Evolutionary conservation across 2,329 filamentous ascomycete genomes (phyloP).

Genomic region (Botrytis deweyae): DNA sequence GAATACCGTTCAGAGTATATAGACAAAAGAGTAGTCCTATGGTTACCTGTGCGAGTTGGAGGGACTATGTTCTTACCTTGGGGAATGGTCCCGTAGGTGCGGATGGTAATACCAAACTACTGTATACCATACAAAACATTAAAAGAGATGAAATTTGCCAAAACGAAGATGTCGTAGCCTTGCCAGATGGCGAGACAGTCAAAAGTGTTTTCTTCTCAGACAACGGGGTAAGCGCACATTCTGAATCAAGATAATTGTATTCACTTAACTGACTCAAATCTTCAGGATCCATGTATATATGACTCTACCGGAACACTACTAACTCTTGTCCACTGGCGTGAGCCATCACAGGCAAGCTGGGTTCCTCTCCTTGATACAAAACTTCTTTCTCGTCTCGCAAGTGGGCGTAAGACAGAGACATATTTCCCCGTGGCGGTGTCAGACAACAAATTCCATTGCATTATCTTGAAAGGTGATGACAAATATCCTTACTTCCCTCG

Average conservation of each 20-base stretch:
- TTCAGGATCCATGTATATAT: constrained; percentile 89
- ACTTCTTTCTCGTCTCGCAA: constrained; percentile 75
- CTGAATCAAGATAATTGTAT: not conserved
- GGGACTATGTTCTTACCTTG: constrained; percentile 93
- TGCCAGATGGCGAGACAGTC: constrained; percentile 71
- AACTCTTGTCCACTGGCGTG: constrained; percentile 87
- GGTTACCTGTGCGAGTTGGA: constrained; percentile 91
- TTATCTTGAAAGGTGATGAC: constrained; percentile 95
- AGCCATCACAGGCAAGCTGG: constrained; percentile 82
- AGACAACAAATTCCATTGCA: constrained; percentile 91
- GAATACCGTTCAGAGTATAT: constrained; percentile 84
- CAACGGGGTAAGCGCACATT: constrained; percentile 64
- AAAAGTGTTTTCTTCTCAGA: constrained; percentile 90
- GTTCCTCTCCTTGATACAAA: constrained; percentile 89
- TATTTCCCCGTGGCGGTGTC: constrained; percentile 97
- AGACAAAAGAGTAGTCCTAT: constrained; percentile 86
- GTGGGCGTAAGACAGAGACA: constrained; percentile 79
- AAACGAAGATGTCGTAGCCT: constrained; percentile 85
- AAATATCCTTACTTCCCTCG: constrained; percentile 90
- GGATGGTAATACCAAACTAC: constrained; percentile 73
- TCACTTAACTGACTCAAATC: constrained; percentile 16
- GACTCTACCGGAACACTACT: constrained; percentile 88
- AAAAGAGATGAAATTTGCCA: constrained; percentile 93
- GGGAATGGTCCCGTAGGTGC: constrained; percentile 85
- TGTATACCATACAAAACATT: constrained; percentile 93